Evolutionary conservation across 2,329 filamentous ascomycete species (phyloP).

Genomic region (Sclerotiophoma versabilis): DNA sequence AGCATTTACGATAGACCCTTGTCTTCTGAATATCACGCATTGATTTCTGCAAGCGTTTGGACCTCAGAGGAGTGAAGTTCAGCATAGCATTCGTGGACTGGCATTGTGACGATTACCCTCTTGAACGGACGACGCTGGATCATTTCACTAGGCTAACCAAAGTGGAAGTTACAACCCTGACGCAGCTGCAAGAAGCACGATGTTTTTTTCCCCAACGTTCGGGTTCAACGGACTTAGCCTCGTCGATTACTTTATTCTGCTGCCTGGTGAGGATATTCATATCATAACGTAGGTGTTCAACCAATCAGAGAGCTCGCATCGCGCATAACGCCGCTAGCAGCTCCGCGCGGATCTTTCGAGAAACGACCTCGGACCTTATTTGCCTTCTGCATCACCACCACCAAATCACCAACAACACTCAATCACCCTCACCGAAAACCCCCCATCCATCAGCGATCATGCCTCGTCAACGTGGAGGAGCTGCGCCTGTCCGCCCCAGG

Average conservation of each 20-base stretch:
- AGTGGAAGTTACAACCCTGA: too few relatives aligned
- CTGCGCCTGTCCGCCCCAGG: slow-evolving; percentile 52
- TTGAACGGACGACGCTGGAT: too few relatives aligned
- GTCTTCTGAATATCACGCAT: slow-evolving; percentile 31
- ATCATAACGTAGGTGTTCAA: background rate
- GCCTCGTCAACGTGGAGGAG: slow-evolving; percentile 59
- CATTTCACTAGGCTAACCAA: too few relatives aligned
- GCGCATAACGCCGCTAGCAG: background rate
- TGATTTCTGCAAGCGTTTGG: slow-evolving; percentile 4
- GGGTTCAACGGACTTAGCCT: background rate
- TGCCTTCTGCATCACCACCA: slow-evolving; percentile 12
- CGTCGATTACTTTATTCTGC: background rate
- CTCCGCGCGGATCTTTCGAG: background rate
- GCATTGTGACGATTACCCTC: background rate
- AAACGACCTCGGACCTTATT: slow-evolving; percentile 33
- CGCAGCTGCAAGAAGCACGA: too few relatives aligned
- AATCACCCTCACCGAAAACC: slow-evolving; percentile 2
- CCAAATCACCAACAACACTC: slow-evolving; percentile 1
- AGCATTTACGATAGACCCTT: slow-evolving; percentile 40
- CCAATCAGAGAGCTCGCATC: slow-evolving; percentile 3
- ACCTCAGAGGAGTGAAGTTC: background rate
- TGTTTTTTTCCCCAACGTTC: too few relatives aligned
- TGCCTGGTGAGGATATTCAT: slow-evolving; percentile 4
- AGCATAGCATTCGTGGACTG: too few relatives aligned
- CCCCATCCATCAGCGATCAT: slow-evolving; percentile 38